Evolutionary conservation across 2,329 filamentous ascomycete genomes (phyloP).

Genomic region (Colletotrichum abscissum): DNA sequence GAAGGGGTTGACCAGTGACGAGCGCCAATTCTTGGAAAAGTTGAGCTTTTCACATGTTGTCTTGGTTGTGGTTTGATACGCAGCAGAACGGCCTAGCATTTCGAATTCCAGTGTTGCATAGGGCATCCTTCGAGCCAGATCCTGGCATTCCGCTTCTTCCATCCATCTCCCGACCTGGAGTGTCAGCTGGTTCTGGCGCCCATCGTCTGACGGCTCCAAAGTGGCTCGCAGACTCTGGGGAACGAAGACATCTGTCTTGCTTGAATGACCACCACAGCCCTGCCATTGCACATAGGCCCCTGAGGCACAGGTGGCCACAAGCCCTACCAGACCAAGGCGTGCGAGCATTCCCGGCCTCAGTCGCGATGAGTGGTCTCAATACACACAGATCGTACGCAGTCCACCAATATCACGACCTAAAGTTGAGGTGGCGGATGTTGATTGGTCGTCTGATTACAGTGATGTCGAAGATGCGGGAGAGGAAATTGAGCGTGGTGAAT

Average conservation of each 20-base stretch:
- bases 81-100: slow-evolving; percentile 25
- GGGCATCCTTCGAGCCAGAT: slow-evolving; percentile 4
- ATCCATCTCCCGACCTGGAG: slow-evolving; percentile 5
- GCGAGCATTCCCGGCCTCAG: not conserved
- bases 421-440: not conserved
- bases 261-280: slow-evolving; percentile 24
- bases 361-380: not conserved
- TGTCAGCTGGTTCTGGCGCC: slow-evolving; percentile 1
- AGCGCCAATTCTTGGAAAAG: not conserved
- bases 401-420: not conserved
- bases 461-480: not conserved
- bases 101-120: slow-evolving; percentile 11
- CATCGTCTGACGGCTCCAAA: not conserved
- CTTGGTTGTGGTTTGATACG: slow-evolving; percentile 1
- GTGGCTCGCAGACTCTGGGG: not conserved
- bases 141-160: slow-evolving; percentile 23
- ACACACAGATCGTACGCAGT: not conserved
- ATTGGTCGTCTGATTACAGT: not conserved
- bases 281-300: slow-evolving; percentile 38
- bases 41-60: slow-evolving; percentile 8
- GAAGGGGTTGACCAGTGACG: not conserved
- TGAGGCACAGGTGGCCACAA: slow-evolving; percentile 19
- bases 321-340: slow-evolving; percentile 16
- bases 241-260: not conserved
- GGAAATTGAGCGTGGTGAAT: not conserved